Evolutionary conservation across 2,329 filamentous ascomycete genomes (phyloP).

Genomic region (Xylogone sp.): DNA sequence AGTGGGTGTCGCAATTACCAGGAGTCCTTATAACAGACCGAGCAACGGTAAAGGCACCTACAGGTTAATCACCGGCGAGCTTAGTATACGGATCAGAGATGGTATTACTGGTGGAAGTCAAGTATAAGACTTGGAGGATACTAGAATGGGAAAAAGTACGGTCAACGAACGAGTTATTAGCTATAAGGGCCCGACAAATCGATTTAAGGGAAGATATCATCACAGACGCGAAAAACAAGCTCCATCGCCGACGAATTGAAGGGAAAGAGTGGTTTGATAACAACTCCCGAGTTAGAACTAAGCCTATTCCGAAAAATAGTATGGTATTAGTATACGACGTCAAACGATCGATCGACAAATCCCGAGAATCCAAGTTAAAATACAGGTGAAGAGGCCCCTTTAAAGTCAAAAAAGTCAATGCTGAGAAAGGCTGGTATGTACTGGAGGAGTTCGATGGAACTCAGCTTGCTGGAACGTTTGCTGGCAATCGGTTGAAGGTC

Average conservation of each 20-base stretch:
- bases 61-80: background rate
- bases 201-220: too few species aligned
- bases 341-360: background rate
- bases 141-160: background rate
- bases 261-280: too few species aligned
- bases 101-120: too few species aligned
- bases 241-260: too few species aligned
- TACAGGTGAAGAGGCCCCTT: background rate
- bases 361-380: background rate
- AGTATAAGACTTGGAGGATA: background rate
- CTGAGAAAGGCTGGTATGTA: too few species aligned
- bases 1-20: background rate
- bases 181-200: background rate
- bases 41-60: background rate
- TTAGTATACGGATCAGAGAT: background rate
- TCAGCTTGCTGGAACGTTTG: background rate
- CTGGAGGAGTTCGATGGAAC: background rate
- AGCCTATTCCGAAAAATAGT: too few species aligned
- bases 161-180: background rate
- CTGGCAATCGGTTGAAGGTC: background rate
- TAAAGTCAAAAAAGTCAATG: background rate
- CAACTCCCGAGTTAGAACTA: too few species aligned
- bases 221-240: too few species aligned
- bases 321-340: background rate
- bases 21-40: background rate